Evolutionary conservation across 1,284 basidiomycete species (phyloP).

Genomic region (Tilletia setariae): DNA sequence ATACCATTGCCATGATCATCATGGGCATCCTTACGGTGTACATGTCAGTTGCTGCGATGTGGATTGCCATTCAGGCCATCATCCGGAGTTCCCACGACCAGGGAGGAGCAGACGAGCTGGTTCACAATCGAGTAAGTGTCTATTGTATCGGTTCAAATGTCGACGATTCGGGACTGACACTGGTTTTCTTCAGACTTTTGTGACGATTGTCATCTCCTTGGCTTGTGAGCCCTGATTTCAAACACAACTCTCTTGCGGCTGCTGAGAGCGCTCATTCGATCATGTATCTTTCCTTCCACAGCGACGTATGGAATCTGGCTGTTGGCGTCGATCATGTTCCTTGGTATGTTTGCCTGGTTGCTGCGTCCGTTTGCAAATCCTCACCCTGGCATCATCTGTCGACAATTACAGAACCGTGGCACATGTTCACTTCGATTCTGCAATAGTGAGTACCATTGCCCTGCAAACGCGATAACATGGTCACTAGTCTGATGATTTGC

Average conservation of each 20-base stretch:
- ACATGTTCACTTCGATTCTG: conserved; percentile 50
- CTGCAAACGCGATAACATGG: not conserved
- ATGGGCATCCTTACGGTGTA: conserved; percentile 49
- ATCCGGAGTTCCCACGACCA: conserved; percentile 25
- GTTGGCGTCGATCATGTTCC: conserved; percentile 46
- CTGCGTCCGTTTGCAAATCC: no score
- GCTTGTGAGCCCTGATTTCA: conserved; percentile 3
- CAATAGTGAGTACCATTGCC: conserved; percentile 31
- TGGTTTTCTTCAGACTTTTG: conserved; percentile 27
- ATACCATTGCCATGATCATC: conserved; percentile 47
- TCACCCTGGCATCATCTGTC: no score
- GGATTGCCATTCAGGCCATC: conserved; percentile 41
- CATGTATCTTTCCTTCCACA: not conserved
- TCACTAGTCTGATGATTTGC: not conserved
- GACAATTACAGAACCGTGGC: conserved; percentile 39
- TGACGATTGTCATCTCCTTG: conserved; percentile 51
- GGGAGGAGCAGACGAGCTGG: conserved; percentile 29
- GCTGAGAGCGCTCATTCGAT: not conserved
- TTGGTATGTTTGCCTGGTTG: conserved; percentile 34
- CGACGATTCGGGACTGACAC: not conserved
- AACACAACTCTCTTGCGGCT: not conserved
- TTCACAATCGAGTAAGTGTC: conserved; percentile 24
- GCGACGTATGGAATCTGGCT: conserved; percentile 51
- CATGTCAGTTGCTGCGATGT: conserved; percentile 49
- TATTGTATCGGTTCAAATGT: not conserved